phyloP scores from a whole-genome alignment of 345 rosid species.

The Salix arbutifolia region DNA sequence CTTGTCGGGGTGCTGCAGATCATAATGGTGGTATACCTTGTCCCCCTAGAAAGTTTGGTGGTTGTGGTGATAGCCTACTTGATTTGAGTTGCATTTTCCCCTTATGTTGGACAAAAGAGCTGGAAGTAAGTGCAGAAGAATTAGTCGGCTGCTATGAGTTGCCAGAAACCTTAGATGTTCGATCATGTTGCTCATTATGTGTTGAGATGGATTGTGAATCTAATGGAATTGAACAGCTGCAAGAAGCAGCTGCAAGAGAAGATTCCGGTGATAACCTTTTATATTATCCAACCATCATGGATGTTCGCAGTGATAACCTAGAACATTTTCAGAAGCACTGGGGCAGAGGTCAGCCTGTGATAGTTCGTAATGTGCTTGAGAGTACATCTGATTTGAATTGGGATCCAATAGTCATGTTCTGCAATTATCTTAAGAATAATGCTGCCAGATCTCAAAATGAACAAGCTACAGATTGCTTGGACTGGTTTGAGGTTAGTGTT shows the following conservation, averaged over 20 bases:
- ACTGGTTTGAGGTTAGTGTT: conserved; percentile 86
- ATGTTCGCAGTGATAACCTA: conserved; percentile 56
- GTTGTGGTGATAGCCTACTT: conserved; percentile 53
- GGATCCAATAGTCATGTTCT: conserved; percentile 88
- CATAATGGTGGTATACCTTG: conserved; percentile 39
- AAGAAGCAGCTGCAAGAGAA: conserved; percentile 63
- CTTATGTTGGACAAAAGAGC: conserved; percentile 51
- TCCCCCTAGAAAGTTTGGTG: conserved; percentile 53
- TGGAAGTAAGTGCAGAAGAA: conserved; percentile 84
- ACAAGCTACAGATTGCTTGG: conserved; percentile 37
- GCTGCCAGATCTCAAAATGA: conserved; percentile 36
- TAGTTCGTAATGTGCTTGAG: conserved; percentile 62
- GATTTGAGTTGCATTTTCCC: conserved; percentile 53
- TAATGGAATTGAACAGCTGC: conserved; percentile 46
- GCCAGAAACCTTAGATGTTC: conserved; percentile 61
- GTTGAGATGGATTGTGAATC: conserved; percentile 41
- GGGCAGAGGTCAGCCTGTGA: conserved; percentile 86
- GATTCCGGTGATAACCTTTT: conserved; percentile 62
- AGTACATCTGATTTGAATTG: conserved; percentile 54
- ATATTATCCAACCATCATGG: conserved; percentile 52
- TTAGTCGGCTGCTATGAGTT: conserved; percentile 80
- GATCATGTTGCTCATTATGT: conserved; percentile 64
- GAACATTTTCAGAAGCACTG: conserved; percentile 96
- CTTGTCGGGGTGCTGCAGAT: conserved; percentile 30
- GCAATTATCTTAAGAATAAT: conserved; percentile 63